These are phyloP conservation scores for Megacollybia marginata DNA, from an alignment of 768 basidiomycete species.

Conservation along the genomic window DNA sequence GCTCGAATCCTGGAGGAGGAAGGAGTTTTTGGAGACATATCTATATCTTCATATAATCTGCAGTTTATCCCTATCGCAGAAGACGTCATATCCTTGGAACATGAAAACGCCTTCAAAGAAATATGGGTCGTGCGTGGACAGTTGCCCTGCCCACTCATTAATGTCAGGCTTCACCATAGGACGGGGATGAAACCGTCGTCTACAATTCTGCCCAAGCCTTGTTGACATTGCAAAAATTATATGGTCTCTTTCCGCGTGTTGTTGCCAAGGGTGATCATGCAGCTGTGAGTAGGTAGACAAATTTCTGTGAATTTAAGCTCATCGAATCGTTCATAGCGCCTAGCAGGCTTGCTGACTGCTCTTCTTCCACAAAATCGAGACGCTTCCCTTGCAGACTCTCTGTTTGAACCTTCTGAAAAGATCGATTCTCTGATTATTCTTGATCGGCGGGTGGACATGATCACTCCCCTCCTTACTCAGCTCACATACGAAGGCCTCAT, in stretches of 20 bases:
- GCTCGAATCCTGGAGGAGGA: conserved; percentile 87
- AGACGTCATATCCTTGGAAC: conserved; percentile 87
- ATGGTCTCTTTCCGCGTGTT: conserved; percentile 86
- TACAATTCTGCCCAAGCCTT: conserved; percentile 88
- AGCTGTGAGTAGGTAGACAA: conserved; percentile 35
- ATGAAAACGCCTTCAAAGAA: conserved; percentile 80
- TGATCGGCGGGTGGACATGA: conserved; percentile 90
- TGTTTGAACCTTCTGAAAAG: conserved; percentile 42
- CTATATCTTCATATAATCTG: conserved; percentile 79
- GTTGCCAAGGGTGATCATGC: conserved; percentile 90
- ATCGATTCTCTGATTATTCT: conserved; percentile 86
- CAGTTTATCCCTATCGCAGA: conserved; percentile 92
- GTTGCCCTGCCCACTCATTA: conserved; percentile 1
- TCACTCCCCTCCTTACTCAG: conserved; percentile 92
- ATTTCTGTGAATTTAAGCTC: no score
- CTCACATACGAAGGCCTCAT: conserved; percentile 95
- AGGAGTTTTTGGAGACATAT: conserved; percentile 95
- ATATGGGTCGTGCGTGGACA: conserved; percentile 72
- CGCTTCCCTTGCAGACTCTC: conserved; percentile 28
- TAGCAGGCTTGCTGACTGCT: conserved; percentile 64
- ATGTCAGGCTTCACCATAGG: conserved; percentile 37
- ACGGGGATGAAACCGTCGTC: conserved; percentile 86
- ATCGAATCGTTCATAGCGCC: conserved; percentile 40
- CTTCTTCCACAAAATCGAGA: conserved; percentile 37
- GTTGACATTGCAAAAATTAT: conserved; percentile 73